A percentile compares a stretch with the other conserved stretches of the same genome.
Conservation (phyloP, 257 asterid species). For the Craterostigma plantagineum region DNA sequence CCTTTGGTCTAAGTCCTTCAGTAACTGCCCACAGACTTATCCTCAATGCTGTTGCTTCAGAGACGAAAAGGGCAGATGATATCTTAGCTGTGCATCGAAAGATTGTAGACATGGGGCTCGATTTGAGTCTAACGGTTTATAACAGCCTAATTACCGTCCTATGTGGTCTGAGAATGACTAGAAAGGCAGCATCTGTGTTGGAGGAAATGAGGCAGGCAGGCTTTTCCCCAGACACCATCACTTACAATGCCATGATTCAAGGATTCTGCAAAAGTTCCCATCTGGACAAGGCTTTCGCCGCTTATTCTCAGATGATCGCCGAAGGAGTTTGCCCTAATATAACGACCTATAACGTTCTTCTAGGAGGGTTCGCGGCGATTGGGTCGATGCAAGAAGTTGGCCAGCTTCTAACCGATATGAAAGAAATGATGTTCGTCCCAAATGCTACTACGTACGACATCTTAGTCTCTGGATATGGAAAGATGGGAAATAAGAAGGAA, state of each 20-base stretch:
- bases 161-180: conserved; percentile 70
- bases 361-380: conserved; percentile 37
- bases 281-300: conserved; percentile 33
- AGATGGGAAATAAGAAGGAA: conserved; percentile 60
- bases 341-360: conserved; percentile 53
- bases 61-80: conserved; percentile 31
- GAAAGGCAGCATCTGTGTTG: conserved; percentile 44
- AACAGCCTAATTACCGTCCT: conserved; percentile 41
- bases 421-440: conserved; percentile 33
- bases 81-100: conserved; percentile 46
- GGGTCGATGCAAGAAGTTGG: conserved; percentile 34
- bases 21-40: conserved; percentile 35
- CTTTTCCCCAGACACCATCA: conserved; percentile 41
- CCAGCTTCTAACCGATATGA: conserved; percentile 43
- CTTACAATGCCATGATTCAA: conserved; percentile 62
- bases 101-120: conserved; percentile 57
- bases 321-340: conserved; percentile 55
- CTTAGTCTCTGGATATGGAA: conserved; percentile 60
- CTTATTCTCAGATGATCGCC: conserved; percentile 44
- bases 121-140: conserved; percentile 25
- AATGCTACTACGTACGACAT: conserved; percentile 49
- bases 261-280: conserved; percentile 63
- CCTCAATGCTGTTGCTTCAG: conserved; percentile 42
- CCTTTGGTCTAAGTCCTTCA: conserved; percentile 40
- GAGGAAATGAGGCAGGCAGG: conserved; percentile 53